Evolutionary conservation across 1,139 yeast species (phyloP), one percentile per base, ranked within the genome.

Genomic region (Candida tropicalis): DNA sequence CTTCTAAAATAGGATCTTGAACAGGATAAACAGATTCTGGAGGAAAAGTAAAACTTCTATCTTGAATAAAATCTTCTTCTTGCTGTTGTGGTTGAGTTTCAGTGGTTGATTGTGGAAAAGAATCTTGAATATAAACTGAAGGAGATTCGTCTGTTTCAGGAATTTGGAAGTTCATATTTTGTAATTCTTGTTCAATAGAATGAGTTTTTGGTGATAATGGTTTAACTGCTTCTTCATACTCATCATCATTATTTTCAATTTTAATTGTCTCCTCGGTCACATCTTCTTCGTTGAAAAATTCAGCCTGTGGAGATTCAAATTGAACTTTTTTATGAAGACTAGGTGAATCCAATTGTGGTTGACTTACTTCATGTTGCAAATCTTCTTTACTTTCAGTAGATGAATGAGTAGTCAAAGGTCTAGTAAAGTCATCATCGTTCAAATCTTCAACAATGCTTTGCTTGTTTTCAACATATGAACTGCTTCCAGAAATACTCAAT

Each of bases 171-270:
- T 66, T 64, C 43, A 66, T 52, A 24, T 51, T 52, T 42, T 58
- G 53, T 44, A 66, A 59, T 46, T 66, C 71, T 45, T 64, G 54
- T 44, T 64, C 68, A 5, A 66, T 56, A 6, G 50, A 54, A 45
- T 66, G 71, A 25, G 48, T 63, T 41, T 65, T 62, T 2, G 71
- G 71, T 36, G 65, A 60, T 50, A 67, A 61, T 6, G 73, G 72
- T 45, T 52, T 52, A 9, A 50, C 51, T 2, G 28, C 47, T 4
- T 39, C 46, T 2, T 22, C 35, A 13, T 42, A 26, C 11, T 27
- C 27, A 3, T 10, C 17, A 15, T 22, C 23, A 13, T 31, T 26
- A 15, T 22, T 18, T n/a, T 17, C 25, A 8, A 8, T 23, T 5
- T 25, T 27, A 22, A 22, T 7, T 12, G 17, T 22, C 8, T 33